Evolutionary conservation across 1,284 basidiomycete genomes (phyloP).

Genomic region (Ustilago bromivora): DNA sequence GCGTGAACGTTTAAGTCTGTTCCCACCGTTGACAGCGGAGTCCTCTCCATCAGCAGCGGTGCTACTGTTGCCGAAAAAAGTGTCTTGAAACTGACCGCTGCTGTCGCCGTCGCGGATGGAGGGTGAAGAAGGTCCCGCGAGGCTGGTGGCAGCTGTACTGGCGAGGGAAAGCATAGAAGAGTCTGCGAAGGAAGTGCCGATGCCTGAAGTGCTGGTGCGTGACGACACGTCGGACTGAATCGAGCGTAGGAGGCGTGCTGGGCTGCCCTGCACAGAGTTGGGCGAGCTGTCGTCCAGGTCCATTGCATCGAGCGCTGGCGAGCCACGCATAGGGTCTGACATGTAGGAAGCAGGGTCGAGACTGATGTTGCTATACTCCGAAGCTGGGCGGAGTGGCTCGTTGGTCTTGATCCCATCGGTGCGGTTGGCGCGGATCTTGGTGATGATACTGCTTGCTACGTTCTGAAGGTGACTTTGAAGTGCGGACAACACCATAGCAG

Average conservation of each 20-base stretch:
- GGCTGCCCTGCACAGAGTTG: conserved; percentile 36
- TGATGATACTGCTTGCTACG: conserved; percentile 60
- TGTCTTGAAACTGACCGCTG: conserved; percentile 42
- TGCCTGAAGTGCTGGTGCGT: conserved; percentile 45
- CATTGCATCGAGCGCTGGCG: conserved; percentile 36
- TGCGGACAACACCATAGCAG: conserved; percentile 67
- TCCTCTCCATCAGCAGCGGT: conserved; percentile 33
- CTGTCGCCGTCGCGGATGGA: conserved; percentile 43
- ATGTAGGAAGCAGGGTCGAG: conserved; percentile 27
- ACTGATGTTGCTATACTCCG: conserved; percentile 26
- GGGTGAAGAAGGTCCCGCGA: conserved; percentile 43
- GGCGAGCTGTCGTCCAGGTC: conserved; percentile 39
- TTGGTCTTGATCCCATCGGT: conserved; percentile 55
- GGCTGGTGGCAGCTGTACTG: conserved; percentile 57
- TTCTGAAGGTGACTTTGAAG: conserved; percentile 68
- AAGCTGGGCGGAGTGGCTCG: conserved; percentile 37
- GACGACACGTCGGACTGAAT: conserved; percentile 50
- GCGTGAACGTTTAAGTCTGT: conserved; percentile 40
- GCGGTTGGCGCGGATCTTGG: conserved; percentile 61
- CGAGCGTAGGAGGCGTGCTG: conserved; percentile 33
- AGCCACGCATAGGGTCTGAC: conserved; percentile 14
- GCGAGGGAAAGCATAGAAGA: conserved; percentile 57
- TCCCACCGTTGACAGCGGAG: conserved; percentile 2
- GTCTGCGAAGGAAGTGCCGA: conserved; percentile 52
- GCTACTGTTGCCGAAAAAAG: conserved; percentile 43